A percentile compares a stretch with the other conserved stretches of the same genome.
phyloP scores from a whole-genome alignment of 1,139 yeast species.

The Geotrichum candidum region DNA sequence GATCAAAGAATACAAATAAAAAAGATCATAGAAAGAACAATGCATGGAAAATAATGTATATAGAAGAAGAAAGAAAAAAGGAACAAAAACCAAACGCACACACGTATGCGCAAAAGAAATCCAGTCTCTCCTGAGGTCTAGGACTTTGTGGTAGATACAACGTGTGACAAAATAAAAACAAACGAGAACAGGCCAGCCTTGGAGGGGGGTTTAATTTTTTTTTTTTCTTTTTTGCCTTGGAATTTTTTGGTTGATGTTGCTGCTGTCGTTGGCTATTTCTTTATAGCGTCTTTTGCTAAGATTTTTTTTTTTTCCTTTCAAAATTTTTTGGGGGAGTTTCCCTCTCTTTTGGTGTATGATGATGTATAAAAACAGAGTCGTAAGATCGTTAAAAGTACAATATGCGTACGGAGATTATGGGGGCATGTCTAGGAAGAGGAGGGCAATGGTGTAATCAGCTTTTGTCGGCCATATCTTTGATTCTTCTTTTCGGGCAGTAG shows the following conservation, averaged over 20 bases:
- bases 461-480: constrained; percentile 2
- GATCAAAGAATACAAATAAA: not conserved
- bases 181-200: not conserved
- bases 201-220: no score
- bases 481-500: constrained; percentile 21
- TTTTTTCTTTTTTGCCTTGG: not conserved
- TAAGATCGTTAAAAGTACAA: not conserved
- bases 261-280: not conserved
- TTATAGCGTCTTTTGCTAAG: no score
- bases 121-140: not conserved
- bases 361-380: not conserved
- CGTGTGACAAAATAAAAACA: not conserved
- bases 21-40: not conserved
- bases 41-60: not conserved
- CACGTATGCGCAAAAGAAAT: not conserved
- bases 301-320: not conserved
- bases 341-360: not conserved
- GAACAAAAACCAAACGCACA: not conserved
- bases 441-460: not conserved
- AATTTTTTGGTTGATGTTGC: not conserved
- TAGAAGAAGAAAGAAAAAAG: not conserved
- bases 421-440: not conserved
- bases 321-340: not conserved
- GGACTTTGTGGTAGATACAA: not conserved
- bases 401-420: no score